Evolutionary conservation across 2,329 filamentous ascomycete species (phyloP).

Genomic region (Didymella pomorum): DNA sequence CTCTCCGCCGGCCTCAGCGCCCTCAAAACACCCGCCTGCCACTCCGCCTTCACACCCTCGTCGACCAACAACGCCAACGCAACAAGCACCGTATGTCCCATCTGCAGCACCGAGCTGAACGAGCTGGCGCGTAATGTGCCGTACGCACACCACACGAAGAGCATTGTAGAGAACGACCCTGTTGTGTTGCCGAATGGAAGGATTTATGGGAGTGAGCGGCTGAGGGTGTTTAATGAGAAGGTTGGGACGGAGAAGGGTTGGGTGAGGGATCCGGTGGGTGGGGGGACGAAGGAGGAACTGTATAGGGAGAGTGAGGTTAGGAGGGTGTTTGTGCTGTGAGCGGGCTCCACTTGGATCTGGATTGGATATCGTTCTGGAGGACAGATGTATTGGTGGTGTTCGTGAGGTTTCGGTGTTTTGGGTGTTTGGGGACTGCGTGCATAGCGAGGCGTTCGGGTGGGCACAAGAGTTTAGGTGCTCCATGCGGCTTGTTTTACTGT

Average conservation of each 20-base stretch:
- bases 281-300: conserved; percentile 64
- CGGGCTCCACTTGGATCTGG: background rate
- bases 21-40: conserved; percentile 93
- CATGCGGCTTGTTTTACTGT: too few species aligned
- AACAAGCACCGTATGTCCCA: conserved; percentile 83
- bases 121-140: conserved; percentile 87
- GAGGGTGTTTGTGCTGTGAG: conserved; percentile 88
- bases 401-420: too few species aligned
- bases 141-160: conserved; percentile 95
- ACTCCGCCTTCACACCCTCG: conserved; percentile 68
- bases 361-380: too few species aligned
- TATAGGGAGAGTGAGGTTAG: conserved; percentile 67
- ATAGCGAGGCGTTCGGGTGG: conserved; percentile 17
- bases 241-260: conserved; percentile 71
- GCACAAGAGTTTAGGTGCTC: too few species aligned
- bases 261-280: conserved; percentile 75
- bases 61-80: conserved; percentile 36
- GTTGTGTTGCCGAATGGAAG: conserved; percentile 86
- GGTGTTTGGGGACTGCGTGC: background rate
- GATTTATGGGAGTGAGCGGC: conserved; percentile 78
- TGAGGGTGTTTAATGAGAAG: conserved; percentile 82
- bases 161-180: conserved; percentile 86
- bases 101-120: conserved; percentile 95
- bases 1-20: conserved; percentile 90
- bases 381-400: too few species aligned